phyloP scores from a whole-genome alignment of 2,329 filamentous ascomycete genomes.

The Podosphaera leucotricha region DNA sequence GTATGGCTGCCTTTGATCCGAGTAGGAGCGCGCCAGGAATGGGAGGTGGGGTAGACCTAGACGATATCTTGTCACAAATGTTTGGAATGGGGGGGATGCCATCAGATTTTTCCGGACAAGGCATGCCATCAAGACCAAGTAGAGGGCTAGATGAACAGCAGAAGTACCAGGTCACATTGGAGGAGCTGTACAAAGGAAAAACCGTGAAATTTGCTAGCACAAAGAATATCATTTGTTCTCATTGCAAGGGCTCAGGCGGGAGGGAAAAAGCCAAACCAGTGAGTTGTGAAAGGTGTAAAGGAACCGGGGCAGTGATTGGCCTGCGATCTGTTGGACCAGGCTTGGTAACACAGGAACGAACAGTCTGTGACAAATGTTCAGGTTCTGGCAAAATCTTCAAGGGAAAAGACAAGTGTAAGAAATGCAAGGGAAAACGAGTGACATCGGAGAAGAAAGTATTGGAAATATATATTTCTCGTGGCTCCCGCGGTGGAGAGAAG shows the following conservation, averaged over 20 bases:
- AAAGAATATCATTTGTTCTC: slow-evolving; percentile 72
- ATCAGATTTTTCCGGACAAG: slow-evolving; percentile 13
- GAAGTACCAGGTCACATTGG: slow-evolving; percentile 70
- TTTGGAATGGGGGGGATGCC: slow-evolving; percentile 31
- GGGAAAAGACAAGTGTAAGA: slow-evolving; percentile 96
- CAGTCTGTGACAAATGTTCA: slow-evolving; percentile 61
- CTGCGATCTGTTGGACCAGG: slow-evolving; percentile 70
- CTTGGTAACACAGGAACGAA: slow-evolving; percentile 57
- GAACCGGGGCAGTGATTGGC: slow-evolving; percentile 51
- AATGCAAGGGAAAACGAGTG: slow-evolving; percentile 85
- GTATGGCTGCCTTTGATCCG: slow-evolving; percentile 85
- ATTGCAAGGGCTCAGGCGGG: slow-evolving; percentile 73
- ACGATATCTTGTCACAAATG: slow-evolving; percentile 87
- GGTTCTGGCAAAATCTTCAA: slow-evolving; percentile 74
- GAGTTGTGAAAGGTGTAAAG: slow-evolving; percentile 64
- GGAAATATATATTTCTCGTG: slow-evolving; percentile 86
- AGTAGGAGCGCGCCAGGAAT: slow-evolving; percentile 36
- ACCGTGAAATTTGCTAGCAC: slow-evolving; percentile 91
- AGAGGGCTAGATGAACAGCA: slow-evolving; percentile 71
- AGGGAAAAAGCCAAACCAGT: slow-evolving; percentile 78
- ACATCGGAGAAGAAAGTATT: slow-evolving; percentile 78
- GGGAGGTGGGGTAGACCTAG: slow-evolving; percentile 52
- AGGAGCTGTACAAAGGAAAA: slow-evolving; percentile 96
- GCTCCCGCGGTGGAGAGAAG: slow-evolving; percentile 64
- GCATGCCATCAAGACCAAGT: slow-evolving; percentile 33